A percentile compares a stretch with the other conserved stretches of the same genome.
Conservation (phyloP, 2,329 filamentous ascomycete genomes). For the Ceratocystis cacaofunesta region DNA sequence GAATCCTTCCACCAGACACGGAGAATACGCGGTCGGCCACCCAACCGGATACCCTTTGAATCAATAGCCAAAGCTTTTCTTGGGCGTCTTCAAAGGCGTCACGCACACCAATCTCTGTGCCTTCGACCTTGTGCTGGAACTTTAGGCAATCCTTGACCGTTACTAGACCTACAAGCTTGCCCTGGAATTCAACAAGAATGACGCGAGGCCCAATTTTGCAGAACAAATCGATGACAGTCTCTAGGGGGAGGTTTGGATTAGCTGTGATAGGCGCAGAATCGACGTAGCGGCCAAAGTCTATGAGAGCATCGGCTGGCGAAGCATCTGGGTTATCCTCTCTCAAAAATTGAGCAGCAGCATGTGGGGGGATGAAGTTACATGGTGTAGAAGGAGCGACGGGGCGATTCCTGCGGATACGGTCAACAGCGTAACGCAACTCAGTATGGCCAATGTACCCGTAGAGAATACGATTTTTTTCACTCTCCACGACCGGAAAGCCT, state of each 20-base stretch:
- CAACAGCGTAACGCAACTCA: constrained; percentile 80
- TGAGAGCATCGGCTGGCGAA: constrained; percentile 35
- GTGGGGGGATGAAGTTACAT: constrained; percentile 49
- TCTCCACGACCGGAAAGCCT: constrained; percentile 82
- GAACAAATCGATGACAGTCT: constrained; percentile 97
- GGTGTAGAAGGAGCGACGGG: constrained; percentile 50
- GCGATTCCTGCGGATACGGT: constrained; percentile 59
- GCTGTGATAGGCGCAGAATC: constrained; percentile 81
- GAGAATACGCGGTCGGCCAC: constrained; percentile 39
- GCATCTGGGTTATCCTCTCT: not conserved
- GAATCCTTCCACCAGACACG: constrained; percentile 42
- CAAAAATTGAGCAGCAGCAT: not conserved
- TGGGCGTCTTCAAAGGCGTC: constrained; percentile 38
- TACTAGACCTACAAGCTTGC: constrained; percentile 67
- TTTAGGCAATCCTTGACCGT: constrained; percentile 96
- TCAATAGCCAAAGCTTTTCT: constrained; percentile 48
- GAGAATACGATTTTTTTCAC: constrained; percentile 52
- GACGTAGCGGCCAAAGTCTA: constrained; percentile 79
- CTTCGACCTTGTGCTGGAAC: constrained; percentile 94
- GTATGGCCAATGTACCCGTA: constrained; percentile 87
- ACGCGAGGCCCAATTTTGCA: constrained; percentile 93
- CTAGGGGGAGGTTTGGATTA: constrained; percentile 77
- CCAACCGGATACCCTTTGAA: constrained; percentile 42
- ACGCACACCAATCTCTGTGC: constrained; percentile 51
- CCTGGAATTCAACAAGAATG: constrained; percentile 82